Evolutionary conservation across 805 yeast genomes (phyloP).

Genomic region (Candida succiphila): DNA sequence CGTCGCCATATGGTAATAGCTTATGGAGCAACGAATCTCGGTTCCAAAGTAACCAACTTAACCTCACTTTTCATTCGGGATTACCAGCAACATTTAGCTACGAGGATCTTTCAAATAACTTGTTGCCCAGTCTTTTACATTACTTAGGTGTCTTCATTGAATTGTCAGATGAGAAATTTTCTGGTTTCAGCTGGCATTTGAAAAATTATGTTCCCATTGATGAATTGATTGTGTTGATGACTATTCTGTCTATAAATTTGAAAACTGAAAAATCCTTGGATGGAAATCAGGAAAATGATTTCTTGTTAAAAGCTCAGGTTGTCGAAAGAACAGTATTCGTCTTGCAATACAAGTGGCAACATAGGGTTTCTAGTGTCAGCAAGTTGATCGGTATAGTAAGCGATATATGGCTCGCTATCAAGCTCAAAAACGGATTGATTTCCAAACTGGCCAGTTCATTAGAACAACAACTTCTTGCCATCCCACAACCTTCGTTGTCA

Average conservation of each 20-base stretch:
- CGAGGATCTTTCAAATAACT: slow-evolving; percentile 39
- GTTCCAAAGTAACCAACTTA: slow-evolving; percentile 2
- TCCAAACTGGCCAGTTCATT: neutral
- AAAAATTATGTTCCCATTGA: slow-evolving; percentile 53
- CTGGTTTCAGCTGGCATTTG: slow-evolving; percentile 47
- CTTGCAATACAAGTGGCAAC: slow-evolving; percentile 13
- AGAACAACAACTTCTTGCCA: neutral
- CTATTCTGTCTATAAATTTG: slow-evolving; percentile 43
- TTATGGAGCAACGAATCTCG: neutral
- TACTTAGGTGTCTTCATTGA: slow-evolving; percentile 45
- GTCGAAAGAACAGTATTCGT: slow-evolving; percentile 12
- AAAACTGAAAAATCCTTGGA: slow-evolving; percentile 15
- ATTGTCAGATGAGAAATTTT: slow-evolving; percentile 27
- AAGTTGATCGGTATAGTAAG: slow-evolving; percentile 12
- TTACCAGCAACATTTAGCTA: slow-evolving; percentile 28
- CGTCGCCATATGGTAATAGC: slow-evolving; percentile 9
- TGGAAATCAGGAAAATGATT: slow-evolving; percentile 7
- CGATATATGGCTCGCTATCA: slow-evolving; percentile 15
- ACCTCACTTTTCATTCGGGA: neutral
- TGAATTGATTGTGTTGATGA: slow-evolving; percentile 41
- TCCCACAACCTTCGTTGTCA: slow-evolving; percentile 5
- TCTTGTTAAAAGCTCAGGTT: slow-evolving; percentile 20
- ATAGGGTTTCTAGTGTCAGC: slow-evolving; percentile 14
- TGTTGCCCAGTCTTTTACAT: slow-evolving; percentile 48
- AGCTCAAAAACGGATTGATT: slow-evolving; percentile 9